phyloP scores from a whole-genome alignment of 2,329 filamentous ascomycete genomes.

The Blumeria graminis region DNA sequence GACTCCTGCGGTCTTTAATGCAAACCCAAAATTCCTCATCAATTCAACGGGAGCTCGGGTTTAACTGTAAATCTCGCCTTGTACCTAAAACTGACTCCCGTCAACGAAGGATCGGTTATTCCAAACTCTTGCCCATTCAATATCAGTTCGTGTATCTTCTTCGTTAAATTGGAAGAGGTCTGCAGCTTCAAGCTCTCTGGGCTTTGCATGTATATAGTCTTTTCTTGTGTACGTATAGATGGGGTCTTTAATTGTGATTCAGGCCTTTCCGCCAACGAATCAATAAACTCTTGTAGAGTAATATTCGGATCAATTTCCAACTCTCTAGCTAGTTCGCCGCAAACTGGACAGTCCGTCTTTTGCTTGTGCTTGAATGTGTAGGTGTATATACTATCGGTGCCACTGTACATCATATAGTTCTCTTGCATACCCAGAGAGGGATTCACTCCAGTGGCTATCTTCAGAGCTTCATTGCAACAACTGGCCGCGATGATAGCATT shows the following conservation, averaged over 20 bases:
- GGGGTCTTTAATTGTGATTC: conserved; percentile 90
- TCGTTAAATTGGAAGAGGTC: conserved; percentile 59
- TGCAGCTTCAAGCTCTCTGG: conserved; percentile 63
- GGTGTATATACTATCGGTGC: conserved; percentile 86
- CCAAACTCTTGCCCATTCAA: conserved; percentile 66
- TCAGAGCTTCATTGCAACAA: conserved; percentile 92
- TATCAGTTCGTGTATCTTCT: conserved; percentile 55
- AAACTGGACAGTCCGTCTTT: conserved; percentile 88
- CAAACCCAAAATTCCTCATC: too few relatives aligned
- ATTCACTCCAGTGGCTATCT: conserved; percentile 65
- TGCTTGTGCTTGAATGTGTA: conserved; percentile 91
- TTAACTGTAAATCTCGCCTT: conserved; percentile 9
- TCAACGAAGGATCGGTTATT: conserved; percentile 78
- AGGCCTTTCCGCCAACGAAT: conserved; percentile 56
- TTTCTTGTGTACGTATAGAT: conserved; percentile 55
- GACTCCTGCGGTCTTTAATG: too few relatives aligned
- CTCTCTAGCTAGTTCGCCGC: conserved; percentile 57
- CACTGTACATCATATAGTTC: conserved; percentile 99
- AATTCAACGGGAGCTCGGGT: too few relatives aligned
- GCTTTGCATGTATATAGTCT: conserved; percentile 74
- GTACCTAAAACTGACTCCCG: conserved; percentile 19
- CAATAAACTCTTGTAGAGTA: conserved; percentile 66
- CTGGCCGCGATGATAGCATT: conserved; percentile 91
- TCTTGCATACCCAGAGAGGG: conserved; percentile 54
- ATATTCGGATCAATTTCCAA: conserved; percentile 43